Evolutionary conservation across 129 eudicot genomes (phyloP), one percentile per base, ranked within the genome.

Genomic region (Escallonia rubra): DNA sequence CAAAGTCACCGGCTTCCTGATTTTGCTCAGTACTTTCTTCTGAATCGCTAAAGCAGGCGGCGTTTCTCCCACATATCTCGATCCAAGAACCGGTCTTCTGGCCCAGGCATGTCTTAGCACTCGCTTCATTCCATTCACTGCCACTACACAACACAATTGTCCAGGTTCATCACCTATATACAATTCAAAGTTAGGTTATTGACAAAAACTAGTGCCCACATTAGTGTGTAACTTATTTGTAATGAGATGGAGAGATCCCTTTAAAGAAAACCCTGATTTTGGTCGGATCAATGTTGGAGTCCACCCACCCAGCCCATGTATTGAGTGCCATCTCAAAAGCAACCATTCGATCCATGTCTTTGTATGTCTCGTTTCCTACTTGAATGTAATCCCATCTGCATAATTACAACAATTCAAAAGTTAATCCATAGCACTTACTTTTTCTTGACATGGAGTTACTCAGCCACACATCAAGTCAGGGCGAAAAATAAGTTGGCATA

Each of bases 201-300:
- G 34, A 23, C 34, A 23, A 1, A 23, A 23, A 23, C 34, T 23
- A 23, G 34, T 23, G 34, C 34, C 34, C 34, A 23, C 34, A 1
- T 23, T 23, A 23, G 34, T 23, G 34, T 48, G 46, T 60, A 44
- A 71, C 82, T 72, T 78, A 86, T 89, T 83, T 86, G 78, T 83
- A 83, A 80, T 86, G 93, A 7, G 93, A 86, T 2, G 93, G 93
- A 2, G 89, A 86, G 75, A 86, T 86, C 39, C 92, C 92, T 79
- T 86, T 88, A 72, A 82, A 86, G 68, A 86, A 82, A 7, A 80
- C 84, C 78, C 59, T 65, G 9, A 80, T 69, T 64, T 83, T 80
- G 41, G 70, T 76, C 7, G 68, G 86, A 61, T 63, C 59, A 39
- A 78, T 38, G 38, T 78, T 72, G 11, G 75, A 52, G 69, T 86